Percentiles rank a stretch among this genome's conserved stretches.
Evolutionary conservation across 2,329 filamentous ascomycete genomes (phyloP).

Genomic region (Fusarium sp.): DNA sequence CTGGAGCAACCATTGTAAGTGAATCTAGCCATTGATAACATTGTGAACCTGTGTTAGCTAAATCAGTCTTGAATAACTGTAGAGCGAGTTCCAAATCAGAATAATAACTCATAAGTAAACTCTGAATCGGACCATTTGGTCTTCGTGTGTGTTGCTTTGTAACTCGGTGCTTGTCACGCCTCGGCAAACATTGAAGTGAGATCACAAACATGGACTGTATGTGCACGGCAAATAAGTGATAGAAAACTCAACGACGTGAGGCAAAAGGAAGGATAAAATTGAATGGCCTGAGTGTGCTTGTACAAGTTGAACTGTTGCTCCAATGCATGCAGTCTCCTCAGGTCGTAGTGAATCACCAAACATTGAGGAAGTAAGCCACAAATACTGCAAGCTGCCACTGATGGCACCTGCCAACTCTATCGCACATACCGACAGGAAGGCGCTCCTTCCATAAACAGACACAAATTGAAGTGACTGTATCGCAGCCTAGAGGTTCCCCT

Average conservation of each 20-base stretch:
- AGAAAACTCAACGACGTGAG: background rate
- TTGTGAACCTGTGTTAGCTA: background rate
- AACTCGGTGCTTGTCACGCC: background rate
- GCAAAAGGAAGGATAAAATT: background rate
- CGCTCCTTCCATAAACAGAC: constrained; percentile 4
- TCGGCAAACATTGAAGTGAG: background rate
- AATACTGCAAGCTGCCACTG: constrained; percentile 25
- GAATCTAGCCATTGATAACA: background rate
- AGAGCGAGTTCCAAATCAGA: background rate
- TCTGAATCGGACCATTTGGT: background rate
- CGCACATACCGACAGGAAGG: constrained; percentile 2
- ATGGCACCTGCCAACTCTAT: constrained; percentile 33
- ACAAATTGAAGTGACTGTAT: background rate
- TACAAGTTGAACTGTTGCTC: background rate
- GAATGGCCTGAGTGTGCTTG: background rate
- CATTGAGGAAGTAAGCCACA: constrained; percentile 18
- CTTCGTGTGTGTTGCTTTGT: background rate
- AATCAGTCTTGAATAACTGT: background rate
- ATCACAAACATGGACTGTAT: background rate
- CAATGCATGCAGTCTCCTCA: background rate
- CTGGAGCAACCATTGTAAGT: background rate
- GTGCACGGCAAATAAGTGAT: background rate
- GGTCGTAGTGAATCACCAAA: constrained; percentile 7
- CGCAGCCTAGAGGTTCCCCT: background rate
- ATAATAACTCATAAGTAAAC: background rate